A percentile compares a stretch with the other conserved stretches of the same genome.
phyloP scores from a whole-genome alignment of 1,139 yeast species.

The Schwanniomyces etchellsii region DNA sequence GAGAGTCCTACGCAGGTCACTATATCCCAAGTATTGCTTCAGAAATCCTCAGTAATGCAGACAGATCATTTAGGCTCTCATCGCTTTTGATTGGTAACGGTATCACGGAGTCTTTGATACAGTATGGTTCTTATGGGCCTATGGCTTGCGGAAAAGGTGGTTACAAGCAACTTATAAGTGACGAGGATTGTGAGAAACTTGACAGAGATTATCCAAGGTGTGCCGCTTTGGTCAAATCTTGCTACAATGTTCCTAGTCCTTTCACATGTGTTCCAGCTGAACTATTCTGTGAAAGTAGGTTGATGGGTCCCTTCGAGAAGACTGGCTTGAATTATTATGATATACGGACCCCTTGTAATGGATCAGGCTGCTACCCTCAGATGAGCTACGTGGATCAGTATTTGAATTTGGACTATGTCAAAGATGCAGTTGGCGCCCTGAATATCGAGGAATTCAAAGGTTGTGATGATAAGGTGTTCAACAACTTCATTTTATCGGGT shows the following conservation, averaged over 20 bases:
- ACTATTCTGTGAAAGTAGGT: conserved; percentile 30
- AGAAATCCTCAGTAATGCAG: conserved; percentile 63
- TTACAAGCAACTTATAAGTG: conserved; percentile 56
- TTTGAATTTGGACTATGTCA: conserved; percentile 55
- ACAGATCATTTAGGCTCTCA: conserved; percentile 59
- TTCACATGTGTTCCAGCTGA: conserved; percentile 52
- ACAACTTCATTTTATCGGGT: conserved; percentile 51
- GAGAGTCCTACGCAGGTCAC: conserved; percentile 88
- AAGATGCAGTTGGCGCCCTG: conserved; percentile 54
- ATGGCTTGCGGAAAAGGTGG: conserved; percentile 88
- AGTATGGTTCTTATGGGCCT: conserved; percentile 65
- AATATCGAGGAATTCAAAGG: conserved; percentile 49
- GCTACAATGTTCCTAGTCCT: conserved; percentile 43
- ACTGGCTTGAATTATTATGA: conserved; percentile 70
- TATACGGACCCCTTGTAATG: conserved; percentile 55
- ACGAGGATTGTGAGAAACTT: conserved; percentile 57
- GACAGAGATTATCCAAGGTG: conserved; percentile 52
- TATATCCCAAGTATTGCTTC: conserved; percentile 76
- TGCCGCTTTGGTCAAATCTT: conserved; percentile 43
- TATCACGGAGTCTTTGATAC: conserved; percentile 69
- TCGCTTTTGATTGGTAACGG: conserved; percentile 84
- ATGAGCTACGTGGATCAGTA: conserved; percentile 51
- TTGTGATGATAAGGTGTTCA: conserved; percentile 53
- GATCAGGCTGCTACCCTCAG: conserved; percentile 53
- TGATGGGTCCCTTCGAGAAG: conserved; percentile 46